Base-by-base conservation (phyloP, 495 filamentous ascomycete genomes). In the Platismatia glauca region DNA sequence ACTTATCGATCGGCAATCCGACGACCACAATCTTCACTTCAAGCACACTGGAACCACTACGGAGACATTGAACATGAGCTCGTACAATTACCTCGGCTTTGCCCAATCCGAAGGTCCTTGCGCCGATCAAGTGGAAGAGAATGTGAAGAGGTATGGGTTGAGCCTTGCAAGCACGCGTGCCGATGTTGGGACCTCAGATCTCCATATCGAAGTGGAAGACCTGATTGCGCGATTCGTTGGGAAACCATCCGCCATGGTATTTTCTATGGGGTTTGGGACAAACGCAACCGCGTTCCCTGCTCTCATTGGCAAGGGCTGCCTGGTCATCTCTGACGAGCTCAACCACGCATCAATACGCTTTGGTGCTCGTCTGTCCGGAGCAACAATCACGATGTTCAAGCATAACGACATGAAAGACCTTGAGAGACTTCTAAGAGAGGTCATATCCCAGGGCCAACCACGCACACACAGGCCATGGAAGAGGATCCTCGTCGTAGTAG, bases 31-130 rank as follows among this genome's bases (percentile, higher is more conserved):
- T 73, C 81, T 86, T 67, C 83, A 84, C 67, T 98, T 95, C 78
- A 83, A 89, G 68, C 81, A 89, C 68, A 91, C 87, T 13, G 95
- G 95, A 43, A 95, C 90, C 39, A 85, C 83, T 56, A 97, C 94
- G n/a, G 90, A 98, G 71, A 97, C 94, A 0, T 76, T 98, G 62
- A 98, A 98, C 73, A 85, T 98, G 85, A 96, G 91, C 77, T 98
- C 94, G 6, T 98, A 98, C 81, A 98, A 98, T 71, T 98, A 98
- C 68, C 89, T 98, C 9, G 94, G 94, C 34, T 98, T 98, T 71
- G 94, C 94, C 61, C 95, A 98, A 74, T 97, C 94, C 1, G 91
- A 96, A 69, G 94, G 94, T 20, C 93, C 93, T 43, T 97, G 95
- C 73, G 95, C 95, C 34, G 95, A 97, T 75, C 84, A 89, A 31